Evolutionary conservation across 352 stramenopile genomes (phyloP), one percentile per base, ranked within the genome.

Genomic region (Aphanomyces invadans): DNA sequence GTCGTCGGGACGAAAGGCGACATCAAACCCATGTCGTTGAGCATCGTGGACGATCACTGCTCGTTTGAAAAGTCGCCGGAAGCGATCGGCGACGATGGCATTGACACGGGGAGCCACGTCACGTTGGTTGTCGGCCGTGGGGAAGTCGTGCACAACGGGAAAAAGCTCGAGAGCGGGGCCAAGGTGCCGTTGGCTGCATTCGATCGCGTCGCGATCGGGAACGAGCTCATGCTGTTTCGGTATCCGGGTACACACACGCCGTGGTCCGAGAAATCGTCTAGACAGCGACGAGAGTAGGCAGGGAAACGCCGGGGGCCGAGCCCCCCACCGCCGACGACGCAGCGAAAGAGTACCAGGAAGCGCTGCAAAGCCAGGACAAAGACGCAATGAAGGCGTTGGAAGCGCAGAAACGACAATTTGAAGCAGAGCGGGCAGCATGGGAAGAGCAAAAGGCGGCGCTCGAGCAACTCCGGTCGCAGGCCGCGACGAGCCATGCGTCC

Each of bases 1-100:
- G 36, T 72, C 29, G 86, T 89, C 70, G 80, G 80, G 36, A 62
- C 80, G 9, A 80, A 87, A n/a, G 88, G 87, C 19, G 90, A 97
- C 66, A 96, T 97, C 74, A 87, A 95, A 71, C 89, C 89, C 25
- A 85, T 97, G 74, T 90, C 89, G 7, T 74, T 97, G n/a, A 85
- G 77, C n/a, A 86, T 98, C 32, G 79, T 95, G 0, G 81, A 90
- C 48, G 73, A 86, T 54, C 92, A 97, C 73, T 97, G 90, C 70
- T 72, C 73, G 4, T 87, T 92, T 67, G 78, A 88, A 44, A 83
- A 86, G 26, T n/a, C 39, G 2, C 48, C 81, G 2, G 69, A 53
- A 19, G 74, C 78, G 25, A 45, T 45, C 7, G 56, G 25, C 29
- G 48, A 36, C 1, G 56, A 69, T 44, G 65, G 57, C 42, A 33